Evolutionary conservation across 2,329 filamentous ascomycete genomes (phyloP), one percentile per base, ranked within the genome.

Genomic region (Aspergillus luchuensis): DNA sequence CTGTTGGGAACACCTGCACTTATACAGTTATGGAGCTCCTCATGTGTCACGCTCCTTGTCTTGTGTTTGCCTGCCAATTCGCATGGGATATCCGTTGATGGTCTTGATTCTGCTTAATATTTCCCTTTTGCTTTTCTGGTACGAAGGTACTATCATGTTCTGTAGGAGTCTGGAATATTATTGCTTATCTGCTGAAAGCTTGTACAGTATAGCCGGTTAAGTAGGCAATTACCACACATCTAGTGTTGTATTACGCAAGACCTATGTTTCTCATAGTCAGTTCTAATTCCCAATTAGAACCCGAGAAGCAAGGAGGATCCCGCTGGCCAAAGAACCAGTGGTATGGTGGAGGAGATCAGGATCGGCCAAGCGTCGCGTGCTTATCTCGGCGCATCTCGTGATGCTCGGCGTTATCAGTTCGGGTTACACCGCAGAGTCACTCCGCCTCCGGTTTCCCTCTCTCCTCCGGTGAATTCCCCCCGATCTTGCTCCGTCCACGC

Each of bases 111-210:
- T 59, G 59, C 36, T 60, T 56, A 25, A 54, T 54, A 49, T 55
- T 63, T 56, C 23, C 58, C 59, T 51, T 53, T 63, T 49, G 60
- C 57, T 60, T 36, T 36, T 36, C 33, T 36, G 33, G 30, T 57
- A 50, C 48, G 47, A 53, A 57, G 57, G 60, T 56, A 62, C 65
- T 61, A 33, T 66, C 49, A 58, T 65, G 53, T 41, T 63, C 60
- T 65, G 49, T 63, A 63, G 69, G 69, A 70, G 70, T 72, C 66
- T 63, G 68, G 63, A 69, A 69, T 67, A 66, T 57, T 53, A 61
- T 56, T 58, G 39, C 11, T 36, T 23, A 33, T 15, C 8, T 54
- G 23, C 25, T 28, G 8, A 21, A 38, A 50, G 7, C 25, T 11
- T 30, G 47, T 33, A 17, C 47, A 28, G 23, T 30, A 49, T 28